Conservation (phyloP, 1,284 basidiomycete genomes). For the Ustilago tritici region DNA sequence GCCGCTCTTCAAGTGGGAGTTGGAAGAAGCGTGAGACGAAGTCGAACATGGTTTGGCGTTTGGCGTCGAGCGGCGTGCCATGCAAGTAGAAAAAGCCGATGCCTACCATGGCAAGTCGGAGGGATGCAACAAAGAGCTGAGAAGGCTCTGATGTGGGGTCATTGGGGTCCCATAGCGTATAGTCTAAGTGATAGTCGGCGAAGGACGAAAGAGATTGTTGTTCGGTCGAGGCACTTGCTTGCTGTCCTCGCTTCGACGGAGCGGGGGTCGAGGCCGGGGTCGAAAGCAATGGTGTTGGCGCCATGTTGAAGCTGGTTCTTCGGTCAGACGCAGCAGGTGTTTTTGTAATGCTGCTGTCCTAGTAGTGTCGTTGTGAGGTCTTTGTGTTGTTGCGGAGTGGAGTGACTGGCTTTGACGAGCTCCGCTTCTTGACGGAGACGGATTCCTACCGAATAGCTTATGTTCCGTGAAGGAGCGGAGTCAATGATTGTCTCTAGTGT, state of each 20-base stretch:
- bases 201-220: conserved; percentile 39
- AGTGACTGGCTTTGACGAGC: not conserved
- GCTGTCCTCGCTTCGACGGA: not conserved
- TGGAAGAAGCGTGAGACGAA: conserved; percentile 48
- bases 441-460: no score
- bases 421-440: not conserved
- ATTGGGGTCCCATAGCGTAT: conserved; percentile 30
- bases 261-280: not conserved
- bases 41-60: conserved; percentile 38
- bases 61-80: conserved; percentile 39
- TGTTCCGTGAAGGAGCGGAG: no score
- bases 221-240: not conserved
- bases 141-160: conserved; percentile 19
- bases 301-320: conserved; percentile 10
- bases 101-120: conserved; percentile 50
- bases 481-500: no score
- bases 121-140: conserved; percentile 35
- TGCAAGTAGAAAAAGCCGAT: conserved; percentile 63
- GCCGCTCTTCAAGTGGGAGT: conserved; percentile 31
- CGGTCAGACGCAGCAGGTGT: not conserved
- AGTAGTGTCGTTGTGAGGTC: no score
- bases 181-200: conserved; percentile 45
- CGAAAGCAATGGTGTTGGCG: conserved; percentile 19
- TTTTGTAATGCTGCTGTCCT: not conserved
- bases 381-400: no score